Conservation (phyloP, 495 filamentous ascomycete genomes). For the Penicillium silybi region DNA sequence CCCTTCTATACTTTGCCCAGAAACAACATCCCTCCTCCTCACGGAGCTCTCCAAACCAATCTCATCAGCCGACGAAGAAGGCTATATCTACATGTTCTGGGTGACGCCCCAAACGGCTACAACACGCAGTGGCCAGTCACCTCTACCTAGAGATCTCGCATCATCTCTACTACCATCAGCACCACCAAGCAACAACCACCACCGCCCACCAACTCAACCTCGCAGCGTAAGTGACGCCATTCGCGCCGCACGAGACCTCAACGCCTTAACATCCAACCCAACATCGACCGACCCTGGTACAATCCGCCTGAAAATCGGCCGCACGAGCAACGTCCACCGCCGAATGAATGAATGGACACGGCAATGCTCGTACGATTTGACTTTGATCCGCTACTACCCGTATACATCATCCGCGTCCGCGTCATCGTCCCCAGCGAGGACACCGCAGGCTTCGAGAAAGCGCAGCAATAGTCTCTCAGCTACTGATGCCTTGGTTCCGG, state of each 20-base stretch:
- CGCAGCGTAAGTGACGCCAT: constrained; percentile 66
- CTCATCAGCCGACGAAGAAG: constrained; percentile 71
- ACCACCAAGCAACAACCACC: constrained; percentile 7
- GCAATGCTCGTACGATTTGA: constrained; percentile 85
- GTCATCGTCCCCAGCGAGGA: constrained; percentile 23
- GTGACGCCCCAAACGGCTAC: constrained; percentile 54
- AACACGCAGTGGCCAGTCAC: constrained; percentile 23
- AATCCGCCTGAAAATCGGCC: constrained; percentile 87
- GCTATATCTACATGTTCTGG: constrained; percentile 99
- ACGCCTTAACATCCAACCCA: constrained; percentile 34
- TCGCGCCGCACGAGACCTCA: constrained; percentile 46
- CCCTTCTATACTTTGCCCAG: constrained; percentile 56
- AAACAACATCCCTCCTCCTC: constrained; percentile 61
- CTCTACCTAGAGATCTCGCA: constrained; percentile 55
- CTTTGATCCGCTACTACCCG: constrained; percentile 87
- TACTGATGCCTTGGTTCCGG: constrained; percentile 23
- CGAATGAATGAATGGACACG: constrained; percentile 87
- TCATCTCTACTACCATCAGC: constrained; percentile 52
- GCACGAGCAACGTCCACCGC: constrained; percentile 85
- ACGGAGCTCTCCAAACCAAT: constrained; percentile 80
- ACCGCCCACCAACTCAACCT: constrained; percentile 36
- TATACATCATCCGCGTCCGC: constrained; percentile 58
- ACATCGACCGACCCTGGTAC: constrained; percentile 33
- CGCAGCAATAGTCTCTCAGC: not conserved
- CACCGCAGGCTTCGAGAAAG: constrained; percentile 3